These are phyloP conservation scores for Salix koriyanagi DNA, from an alignment of 345 rosid species.

Conservation along the genomic window DNA sequence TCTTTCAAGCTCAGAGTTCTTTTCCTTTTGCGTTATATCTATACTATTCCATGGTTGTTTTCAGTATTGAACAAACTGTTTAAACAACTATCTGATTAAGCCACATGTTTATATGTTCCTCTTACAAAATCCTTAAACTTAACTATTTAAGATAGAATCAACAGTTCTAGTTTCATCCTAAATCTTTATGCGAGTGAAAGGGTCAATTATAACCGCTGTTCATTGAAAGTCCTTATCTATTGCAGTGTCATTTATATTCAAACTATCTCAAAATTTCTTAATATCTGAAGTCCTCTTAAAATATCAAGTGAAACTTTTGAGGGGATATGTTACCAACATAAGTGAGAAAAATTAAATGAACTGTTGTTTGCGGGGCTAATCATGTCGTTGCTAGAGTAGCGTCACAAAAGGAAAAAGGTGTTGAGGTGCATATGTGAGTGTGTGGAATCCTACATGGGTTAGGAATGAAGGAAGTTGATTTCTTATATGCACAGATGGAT, in stretches of 20 bases:
- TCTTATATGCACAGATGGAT: background rate
- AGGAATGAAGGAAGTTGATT: background rate
- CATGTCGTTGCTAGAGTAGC: no score
- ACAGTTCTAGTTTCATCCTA: background rate
- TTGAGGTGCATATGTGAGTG: background rate
- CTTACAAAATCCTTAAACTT: no score
- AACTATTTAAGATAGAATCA: background rate
- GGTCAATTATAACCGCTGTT: no score
- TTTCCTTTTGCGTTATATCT: no score
- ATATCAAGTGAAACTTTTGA: background rate
- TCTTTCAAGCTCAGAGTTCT: background rate
- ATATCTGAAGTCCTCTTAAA: background rate
- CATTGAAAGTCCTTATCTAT: background rate
- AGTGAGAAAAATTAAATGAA: background rate
- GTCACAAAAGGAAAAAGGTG: background rate
- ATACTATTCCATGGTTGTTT: no score
- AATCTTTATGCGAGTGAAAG: background rate
- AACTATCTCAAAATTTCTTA: background rate
- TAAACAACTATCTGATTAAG: no score
- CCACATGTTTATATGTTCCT: no score
- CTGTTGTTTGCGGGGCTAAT: background rate
- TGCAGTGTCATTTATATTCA: background rate
- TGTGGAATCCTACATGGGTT: background rate
- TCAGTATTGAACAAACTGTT: no score
- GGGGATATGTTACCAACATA: background rate